Evolutionary conservation across 2,329 filamentous ascomycete genomes (phyloP).

Genomic region (Pezicula rhizophila): DNA sequence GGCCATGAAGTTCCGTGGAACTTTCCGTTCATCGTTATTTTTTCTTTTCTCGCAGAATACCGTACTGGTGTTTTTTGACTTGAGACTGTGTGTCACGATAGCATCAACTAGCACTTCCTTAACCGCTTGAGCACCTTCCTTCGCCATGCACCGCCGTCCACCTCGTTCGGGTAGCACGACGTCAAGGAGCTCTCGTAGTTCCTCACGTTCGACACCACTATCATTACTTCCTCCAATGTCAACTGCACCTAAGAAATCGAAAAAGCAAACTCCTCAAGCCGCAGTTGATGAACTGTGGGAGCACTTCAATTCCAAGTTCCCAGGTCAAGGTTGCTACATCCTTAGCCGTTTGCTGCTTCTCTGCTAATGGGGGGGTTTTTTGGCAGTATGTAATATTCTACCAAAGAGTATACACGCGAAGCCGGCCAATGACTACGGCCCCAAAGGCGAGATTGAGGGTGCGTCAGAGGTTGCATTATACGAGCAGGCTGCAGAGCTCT

Average conservation of each 20-base stretch:
- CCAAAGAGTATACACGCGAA: conserved; percentile 62
- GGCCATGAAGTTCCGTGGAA: too few relatives aligned
- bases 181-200: too few relatives aligned
- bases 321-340: conserved; percentile 53
- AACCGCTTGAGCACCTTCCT: too few relatives aligned
- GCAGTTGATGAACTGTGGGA: conserved; percentile 68
- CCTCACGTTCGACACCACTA: too few relatives aligned
- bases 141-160: too few relatives aligned
- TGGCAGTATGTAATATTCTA: conserved; percentile 58
- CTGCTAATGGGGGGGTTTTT: conserved; percentile 1
- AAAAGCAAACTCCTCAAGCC: conserved; percentile 58
- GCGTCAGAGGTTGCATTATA: conserved; percentile 61
- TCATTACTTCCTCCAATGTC: too few relatives aligned
- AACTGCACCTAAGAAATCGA: conserved; percentile 26
- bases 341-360: not conserved
- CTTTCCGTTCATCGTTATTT: too few relatives aligned
- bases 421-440: conserved; percentile 49
- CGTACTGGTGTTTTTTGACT: too few relatives aligned
- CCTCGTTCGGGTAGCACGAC: too few relatives aligned
- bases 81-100: too few relatives aligned
- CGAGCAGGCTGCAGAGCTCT: conserved; percentile 64
- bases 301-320: conserved; percentile 63
- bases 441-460: conserved; percentile 46
- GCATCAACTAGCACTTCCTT: too few relatives aligned
- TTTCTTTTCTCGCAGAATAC: too few relatives aligned